Evolutionary conservation across 768 basidiomycete species (phyloP), one percentile per base, ranked within the genome.

Genomic region (Lentinula edodes): DNA sequence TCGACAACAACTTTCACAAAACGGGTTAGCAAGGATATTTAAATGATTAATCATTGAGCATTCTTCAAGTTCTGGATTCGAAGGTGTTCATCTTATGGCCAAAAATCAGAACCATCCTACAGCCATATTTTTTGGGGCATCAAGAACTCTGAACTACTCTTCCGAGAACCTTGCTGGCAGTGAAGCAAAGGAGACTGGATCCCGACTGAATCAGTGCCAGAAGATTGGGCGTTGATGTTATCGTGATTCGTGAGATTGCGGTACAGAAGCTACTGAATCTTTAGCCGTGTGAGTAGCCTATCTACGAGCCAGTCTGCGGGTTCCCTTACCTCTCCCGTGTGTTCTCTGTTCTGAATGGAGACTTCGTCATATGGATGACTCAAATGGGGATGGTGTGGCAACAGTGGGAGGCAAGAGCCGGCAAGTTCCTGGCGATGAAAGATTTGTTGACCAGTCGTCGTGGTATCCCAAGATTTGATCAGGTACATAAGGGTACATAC

Each of bases 231-330:
- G n/a, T 38, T 39, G 53, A 54, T 54, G 35, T 35, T 20, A 54
- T 38, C 35, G 38, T 54, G 53, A 18, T 54, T 50, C 45, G 59
- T 41, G 42, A 51, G 59, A 60, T 60, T 46, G 39, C 43, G 51
- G 42, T 51, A 52, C 39, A 35, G 15, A 41, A 48, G 16, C 32
- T 20, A 13, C 32, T 34, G 58, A 59, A 50, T 60, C 51, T 60
- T 13, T 5, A 38, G 12, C 34, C 46, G 46, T 32, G 39, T 43
- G 42, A 41, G 60, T 54, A 54, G 52, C 36, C 52, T 52, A 54
- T 54, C 60, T 52, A 34, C 20, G 50, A 48, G 16, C 60, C 41
- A 52, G 32, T 6, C n/a, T 15, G 6, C 41, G 28, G 55, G 55
- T 28, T 41, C 28, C 5, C 6, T 10, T 5, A 7, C 16, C 7